Conservation (phyloP, 371 early-diverging fungal species). For the Massospora cicadina region DNA sequence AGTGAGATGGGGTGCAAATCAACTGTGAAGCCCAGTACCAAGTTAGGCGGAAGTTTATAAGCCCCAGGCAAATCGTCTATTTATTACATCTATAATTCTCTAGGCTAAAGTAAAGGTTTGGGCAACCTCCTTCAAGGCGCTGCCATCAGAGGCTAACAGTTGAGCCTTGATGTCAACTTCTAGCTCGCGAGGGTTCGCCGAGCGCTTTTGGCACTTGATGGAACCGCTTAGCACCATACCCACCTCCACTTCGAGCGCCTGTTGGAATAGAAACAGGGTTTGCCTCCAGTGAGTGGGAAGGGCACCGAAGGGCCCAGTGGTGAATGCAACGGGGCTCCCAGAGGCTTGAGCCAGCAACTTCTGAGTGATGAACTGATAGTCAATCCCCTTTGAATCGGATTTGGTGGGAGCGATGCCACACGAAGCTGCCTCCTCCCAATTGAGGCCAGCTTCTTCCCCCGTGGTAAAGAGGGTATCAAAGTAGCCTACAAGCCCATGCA, state of each 20-base stretch:
- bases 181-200: neutral
- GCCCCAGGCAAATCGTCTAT: no score
- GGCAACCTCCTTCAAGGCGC: neutral
- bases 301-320: conserved; percentile 47
- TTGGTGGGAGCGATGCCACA: conserved; percentile 17
- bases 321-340: conserved; percentile 28
- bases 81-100: neutral
- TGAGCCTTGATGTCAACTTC: neutral
- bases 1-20: no score
- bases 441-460: conserved; percentile 26
- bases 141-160: neutral
- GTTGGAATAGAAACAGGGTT: conserved; percentile 21
- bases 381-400: conserved; percentile 16
- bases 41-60: no score
- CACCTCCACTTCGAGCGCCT: neutral
- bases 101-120: neutral
- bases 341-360: neutral
- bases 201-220: neutral
- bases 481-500: conserved; percentile 63
- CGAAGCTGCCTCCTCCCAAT: conserved; percentile 22
- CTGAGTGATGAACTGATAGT: conserved; percentile 11
- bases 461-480: conserved; percentile 70
- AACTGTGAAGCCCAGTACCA: no score
- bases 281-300: conserved; percentile 52
- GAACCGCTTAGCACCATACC: neutral